These are phyloP conservation scores for Rutstroemia sydowiana DNA, from an alignment of 2,329 filamentous ascomycete genomes.

Conservation along the genomic window DNA sequence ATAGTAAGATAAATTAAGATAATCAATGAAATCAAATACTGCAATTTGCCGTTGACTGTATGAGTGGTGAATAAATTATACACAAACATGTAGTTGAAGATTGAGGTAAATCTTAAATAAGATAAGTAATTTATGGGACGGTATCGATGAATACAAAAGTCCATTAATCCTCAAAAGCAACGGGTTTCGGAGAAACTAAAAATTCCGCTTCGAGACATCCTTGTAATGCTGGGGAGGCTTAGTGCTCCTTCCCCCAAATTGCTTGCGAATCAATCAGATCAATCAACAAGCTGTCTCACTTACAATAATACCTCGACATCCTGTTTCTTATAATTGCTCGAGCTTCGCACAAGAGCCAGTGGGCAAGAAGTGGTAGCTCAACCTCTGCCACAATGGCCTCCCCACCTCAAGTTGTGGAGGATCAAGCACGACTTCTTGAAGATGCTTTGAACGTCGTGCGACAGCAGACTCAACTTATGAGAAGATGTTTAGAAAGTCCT, in stretches of 20 bases:
- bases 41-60: no score
- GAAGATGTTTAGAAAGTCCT: conserved; percentile 91
- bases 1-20: neutral
- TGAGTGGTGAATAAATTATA: no score
- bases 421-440: conserved; percentile 88
- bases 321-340: conserved; percentile 9
- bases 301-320: neutral
- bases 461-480: conserved; percentile 95
- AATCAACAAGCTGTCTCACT: conserved; percentile 1
- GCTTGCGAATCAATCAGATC: conserved; percentile 2
- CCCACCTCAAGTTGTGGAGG: conserved; percentile 58
- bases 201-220: neutral
- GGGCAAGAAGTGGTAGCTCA: conserved; percentile 18
- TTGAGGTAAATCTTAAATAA: no score
- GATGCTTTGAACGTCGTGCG: conserved; percentile 94
- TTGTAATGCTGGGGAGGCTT: conserved; percentile 5
- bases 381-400: conserved; percentile 36
- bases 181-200: no score
- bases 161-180: neutral
- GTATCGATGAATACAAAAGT: neutral
- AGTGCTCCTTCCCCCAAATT: conserved; percentile 10
- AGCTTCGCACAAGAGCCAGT: conserved; percentile 19
- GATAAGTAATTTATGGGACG: no score
- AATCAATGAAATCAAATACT: neutral
- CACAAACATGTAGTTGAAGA: no score